Percentiles rank a stretch among this genome's conserved stretches.
Evolutionary conservation across 1,284 basidiomycete species (phyloP).

Genomic region (Sanghuangporus sanghuang): DNA sequence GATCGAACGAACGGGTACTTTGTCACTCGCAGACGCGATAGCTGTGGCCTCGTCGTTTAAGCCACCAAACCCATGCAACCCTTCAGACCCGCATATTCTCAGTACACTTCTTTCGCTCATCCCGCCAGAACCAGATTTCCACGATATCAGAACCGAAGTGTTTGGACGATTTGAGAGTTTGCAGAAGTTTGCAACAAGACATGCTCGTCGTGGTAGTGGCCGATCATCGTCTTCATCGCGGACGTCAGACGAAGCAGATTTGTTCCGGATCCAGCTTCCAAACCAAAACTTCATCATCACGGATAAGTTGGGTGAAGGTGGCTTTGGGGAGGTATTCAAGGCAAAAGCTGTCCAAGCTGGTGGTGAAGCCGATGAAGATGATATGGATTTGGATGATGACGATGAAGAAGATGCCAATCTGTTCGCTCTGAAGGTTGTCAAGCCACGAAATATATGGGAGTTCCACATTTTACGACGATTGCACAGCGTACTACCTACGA

Average conservation of each 20-base stretch:
- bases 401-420: conserved; percentile 50
- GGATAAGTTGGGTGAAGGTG: conserved; percentile 94
- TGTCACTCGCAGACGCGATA: conserved; percentile 62
- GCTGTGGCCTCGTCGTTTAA: conserved; percentile 55
- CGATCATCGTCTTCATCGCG: conserved; percentile 30
- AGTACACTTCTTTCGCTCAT: conserved; percentile 64
- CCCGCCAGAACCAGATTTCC: conserved; percentile 59
- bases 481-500: conserved; percentile 56
- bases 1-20: conserved; percentile 53
- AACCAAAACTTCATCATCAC: conserved; percentile 64
- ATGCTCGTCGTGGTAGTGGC: conserved; percentile 44
- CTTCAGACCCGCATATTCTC: conserved; percentile 69
- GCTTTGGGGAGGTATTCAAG: conserved; percentile 92
- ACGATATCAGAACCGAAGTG: conserved; percentile 52
- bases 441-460: conserved; percentile 90
- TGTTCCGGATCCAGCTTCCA: conserved; percentile 37
- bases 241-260: conserved; percentile 34
- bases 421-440: conserved; percentile 91
- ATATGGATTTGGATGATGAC: conserved; percentile 56
- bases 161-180: conserved; percentile 62
- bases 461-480: conserved; percentile 83
- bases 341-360: conserved; percentile 56
- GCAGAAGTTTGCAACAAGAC: conserved; percentile 56
- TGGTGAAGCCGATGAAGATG: conserved; percentile 43
- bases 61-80: conserved; percentile 86